phyloP scores from a whole-genome alignment of 352 stramenopile species.

The Phytophthora pluvialis region DNA sequence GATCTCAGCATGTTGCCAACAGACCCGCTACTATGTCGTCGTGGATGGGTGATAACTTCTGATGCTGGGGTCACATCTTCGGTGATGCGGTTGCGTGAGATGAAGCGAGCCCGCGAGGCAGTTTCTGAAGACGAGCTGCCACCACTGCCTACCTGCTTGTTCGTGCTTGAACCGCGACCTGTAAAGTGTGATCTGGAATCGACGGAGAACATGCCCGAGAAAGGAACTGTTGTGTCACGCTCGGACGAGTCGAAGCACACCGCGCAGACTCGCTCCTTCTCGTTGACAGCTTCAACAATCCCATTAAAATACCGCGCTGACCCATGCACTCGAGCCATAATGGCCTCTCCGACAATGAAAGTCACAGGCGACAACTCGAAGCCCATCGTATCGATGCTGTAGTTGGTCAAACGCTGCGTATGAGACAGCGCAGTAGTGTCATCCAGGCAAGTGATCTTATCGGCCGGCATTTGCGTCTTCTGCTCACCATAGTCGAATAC shows the following conservation, averaged over 20 bases:
- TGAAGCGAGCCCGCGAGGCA: conserved; percentile 20
- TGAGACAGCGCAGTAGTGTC: conserved; percentile 59
- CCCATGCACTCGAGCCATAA: conserved; percentile 66
- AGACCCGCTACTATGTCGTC: conserved; percentile 58
- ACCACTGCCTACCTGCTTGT: conserved; percentile 39
- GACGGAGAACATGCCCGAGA: conserved; percentile 74
- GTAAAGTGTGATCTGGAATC: conserved; percentile 54
- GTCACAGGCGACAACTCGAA: conserved; percentile 66
- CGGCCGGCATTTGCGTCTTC: conserved; percentile 51
- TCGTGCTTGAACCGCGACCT: conserved; percentile 43
- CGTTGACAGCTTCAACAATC: conserved; percentile 56
- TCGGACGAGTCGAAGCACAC: conserved; percentile 79
- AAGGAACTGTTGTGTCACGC: conserved; percentile 63
- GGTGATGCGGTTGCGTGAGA: conserved; percentile 9
- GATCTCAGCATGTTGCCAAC: conserved; percentile 71
- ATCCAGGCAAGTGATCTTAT: conserved; percentile 63
- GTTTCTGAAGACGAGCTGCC: conserved; percentile 49
- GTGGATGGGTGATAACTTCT: conserved; percentile 7
- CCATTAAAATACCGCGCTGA: conserved; percentile 68
- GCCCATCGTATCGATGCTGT: conserved; percentile 78
- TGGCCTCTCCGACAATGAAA: conserved; percentile 62
- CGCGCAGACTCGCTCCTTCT: conserved; percentile 65
- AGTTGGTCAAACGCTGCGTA: conserved; percentile 75
- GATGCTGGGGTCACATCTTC: conserved; percentile 21
- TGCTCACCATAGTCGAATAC: conserved; percentile 80